Evolutionary conservation across 352 stramenopile species (phyloP).

Genomic region (Phytophthora fragariae): DNA sequence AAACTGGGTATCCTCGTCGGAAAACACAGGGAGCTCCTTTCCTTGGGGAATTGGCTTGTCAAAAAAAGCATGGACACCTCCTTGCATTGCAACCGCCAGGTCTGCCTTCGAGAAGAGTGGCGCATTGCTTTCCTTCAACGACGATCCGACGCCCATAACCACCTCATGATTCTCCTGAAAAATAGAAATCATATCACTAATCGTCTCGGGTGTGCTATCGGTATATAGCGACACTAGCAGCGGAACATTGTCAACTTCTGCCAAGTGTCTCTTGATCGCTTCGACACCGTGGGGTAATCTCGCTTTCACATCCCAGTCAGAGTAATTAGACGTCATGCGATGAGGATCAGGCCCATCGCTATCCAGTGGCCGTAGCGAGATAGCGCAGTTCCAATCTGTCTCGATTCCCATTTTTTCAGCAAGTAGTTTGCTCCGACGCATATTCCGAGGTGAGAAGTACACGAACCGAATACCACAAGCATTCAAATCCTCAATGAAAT

Average conservation of each 20-base stretch:
- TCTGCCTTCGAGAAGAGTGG: slow-evolving; percentile 81
- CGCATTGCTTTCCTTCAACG: slow-evolving; percentile 79
- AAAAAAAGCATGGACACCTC: slow-evolving; percentile 74
- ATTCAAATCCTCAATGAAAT: slow-evolving; percentile 96
- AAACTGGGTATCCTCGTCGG: slow-evolving; percentile 79
- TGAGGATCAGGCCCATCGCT: slow-evolving; percentile 93
- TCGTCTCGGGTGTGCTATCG: slow-evolving; percentile 96
- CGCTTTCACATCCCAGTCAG: slow-evolving; percentile 97
- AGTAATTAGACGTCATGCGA: slow-evolving; percentile 97
- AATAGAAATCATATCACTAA: slow-evolving; percentile 93
- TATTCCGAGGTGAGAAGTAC: slow-evolving; percentile 99
- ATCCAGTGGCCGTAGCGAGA: slow-evolving; percentile 95
- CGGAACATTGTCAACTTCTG: slow-evolving; percentile 98
- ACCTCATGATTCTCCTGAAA: slow-evolving; percentile 90
- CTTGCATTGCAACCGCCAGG: slow-evolving; percentile 73
- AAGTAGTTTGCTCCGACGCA: slow-evolving; percentile 97
- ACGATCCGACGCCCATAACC: slow-evolving; percentile 81
- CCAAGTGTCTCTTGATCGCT: slow-evolving; percentile 95
- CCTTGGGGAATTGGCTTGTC: slow-evolving; percentile 68
- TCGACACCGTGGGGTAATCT: slow-evolving; percentile 96
- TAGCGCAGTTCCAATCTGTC: slow-evolving; percentile 99
- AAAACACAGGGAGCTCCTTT: slow-evolving; percentile 66
- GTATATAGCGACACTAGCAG: slow-evolving; percentile 98
- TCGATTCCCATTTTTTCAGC: slow-evolving; percentile 99
- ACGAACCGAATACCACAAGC: slow-evolving; percentile 97